phyloP scores from a whole-genome alignment of 1,284 basidiomycete genomes.

The Pascua sp. region DNA sequence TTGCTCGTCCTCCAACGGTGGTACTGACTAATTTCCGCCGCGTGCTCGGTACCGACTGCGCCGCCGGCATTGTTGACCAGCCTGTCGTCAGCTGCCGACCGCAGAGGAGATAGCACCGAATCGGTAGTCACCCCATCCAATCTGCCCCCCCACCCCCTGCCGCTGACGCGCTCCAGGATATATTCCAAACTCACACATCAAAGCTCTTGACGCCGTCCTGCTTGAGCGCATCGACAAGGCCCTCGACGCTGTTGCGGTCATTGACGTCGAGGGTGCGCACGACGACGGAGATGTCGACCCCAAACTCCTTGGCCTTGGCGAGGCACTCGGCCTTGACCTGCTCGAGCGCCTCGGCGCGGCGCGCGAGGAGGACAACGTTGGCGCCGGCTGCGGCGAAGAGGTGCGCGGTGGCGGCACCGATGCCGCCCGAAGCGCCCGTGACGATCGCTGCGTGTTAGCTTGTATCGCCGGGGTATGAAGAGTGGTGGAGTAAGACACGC shows the following conservation, averaged over 20 bases:
- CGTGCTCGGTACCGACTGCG: conserved; percentile 23
- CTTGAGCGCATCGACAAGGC: conserved; percentile 12
- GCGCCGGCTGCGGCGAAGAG: conserved; percentile 59
- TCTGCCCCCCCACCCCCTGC: conserved; percentile 1
- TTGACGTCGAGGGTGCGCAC: conserved; percentile 19
- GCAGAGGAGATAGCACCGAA: not conserved
- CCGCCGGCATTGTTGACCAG: conserved; percentile 25
- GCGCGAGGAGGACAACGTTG: conserved; percentile 58
- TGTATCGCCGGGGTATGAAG: too few relatives aligned
- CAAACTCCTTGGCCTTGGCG: conserved; percentile 11
- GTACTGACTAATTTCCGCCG: conserved; percentile 17
- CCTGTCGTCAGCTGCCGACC: conserved; percentile 7
- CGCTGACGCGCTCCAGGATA: not conserved
- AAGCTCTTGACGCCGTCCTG: conserved; percentile 10
- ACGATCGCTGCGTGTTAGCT: conserved; percentile 30
- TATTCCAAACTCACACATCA: conserved; percentile 12
- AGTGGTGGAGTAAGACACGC: not conserved
- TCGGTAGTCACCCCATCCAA: too few relatives aligned
- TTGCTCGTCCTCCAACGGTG: too few relatives aligned
- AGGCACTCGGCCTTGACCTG: conserved; percentile 50
- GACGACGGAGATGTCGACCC: not conserved
- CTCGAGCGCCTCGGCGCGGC: conserved; percentile 57
- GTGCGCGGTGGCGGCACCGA: conserved; percentile 50
- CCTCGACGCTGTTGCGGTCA: conserved; percentile 18
- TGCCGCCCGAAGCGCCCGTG: conserved; percentile 49